Evolutionary conservation across 495 filamentous ascomycete species (phyloP).

Genomic region (Xylaria grammica): DNA sequence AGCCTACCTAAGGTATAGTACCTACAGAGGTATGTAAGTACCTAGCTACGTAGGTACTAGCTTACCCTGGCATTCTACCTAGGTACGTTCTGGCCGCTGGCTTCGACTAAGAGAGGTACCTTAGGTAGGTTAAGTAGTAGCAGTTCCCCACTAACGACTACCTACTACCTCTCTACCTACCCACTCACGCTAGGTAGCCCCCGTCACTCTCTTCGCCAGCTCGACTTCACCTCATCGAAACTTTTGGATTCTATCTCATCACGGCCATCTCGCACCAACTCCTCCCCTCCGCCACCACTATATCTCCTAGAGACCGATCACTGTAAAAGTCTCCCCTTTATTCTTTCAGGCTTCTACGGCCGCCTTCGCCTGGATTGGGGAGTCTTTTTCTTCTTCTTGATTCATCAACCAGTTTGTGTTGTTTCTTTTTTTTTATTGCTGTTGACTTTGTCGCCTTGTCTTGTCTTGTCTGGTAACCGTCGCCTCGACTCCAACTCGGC

Average conservation of each 20-base stretch:
- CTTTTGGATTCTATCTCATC: conserved; percentile 36
- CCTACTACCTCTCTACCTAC: not conserved
- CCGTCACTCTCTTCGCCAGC: conserved; percentile 23
- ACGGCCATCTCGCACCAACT: conserved; percentile 17
- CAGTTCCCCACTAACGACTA: no score
- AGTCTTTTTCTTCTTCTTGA: conserved; percentile 32
- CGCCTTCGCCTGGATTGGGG: conserved; percentile 27
- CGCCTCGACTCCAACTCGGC: conserved; percentile 22
- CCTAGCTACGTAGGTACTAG: no score
- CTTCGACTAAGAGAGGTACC: no score
- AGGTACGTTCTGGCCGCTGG: no score
- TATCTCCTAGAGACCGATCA: conserved; percentile 38
- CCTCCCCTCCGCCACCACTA: conserved; percentile 23
- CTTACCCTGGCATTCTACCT: no score
- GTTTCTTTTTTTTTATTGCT: conserved; percentile 24
- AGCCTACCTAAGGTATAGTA: no score
- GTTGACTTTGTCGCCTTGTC: conserved; percentile 21
- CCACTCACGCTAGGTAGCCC: conserved; percentile 20
- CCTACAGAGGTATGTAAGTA: no score
- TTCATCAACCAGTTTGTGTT: conserved; percentile 24
- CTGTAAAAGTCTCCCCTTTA: conserved; percentile 12
- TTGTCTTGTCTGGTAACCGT: conserved; percentile 21
- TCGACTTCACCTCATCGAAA: conserved; percentile 38
- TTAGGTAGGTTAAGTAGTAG: no score
- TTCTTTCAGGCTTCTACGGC: conserved; percentile 25